Evolutionary conservation across 129 eudicot species (phyloP).

Genomic region (Cynara cardunculus): DNA sequence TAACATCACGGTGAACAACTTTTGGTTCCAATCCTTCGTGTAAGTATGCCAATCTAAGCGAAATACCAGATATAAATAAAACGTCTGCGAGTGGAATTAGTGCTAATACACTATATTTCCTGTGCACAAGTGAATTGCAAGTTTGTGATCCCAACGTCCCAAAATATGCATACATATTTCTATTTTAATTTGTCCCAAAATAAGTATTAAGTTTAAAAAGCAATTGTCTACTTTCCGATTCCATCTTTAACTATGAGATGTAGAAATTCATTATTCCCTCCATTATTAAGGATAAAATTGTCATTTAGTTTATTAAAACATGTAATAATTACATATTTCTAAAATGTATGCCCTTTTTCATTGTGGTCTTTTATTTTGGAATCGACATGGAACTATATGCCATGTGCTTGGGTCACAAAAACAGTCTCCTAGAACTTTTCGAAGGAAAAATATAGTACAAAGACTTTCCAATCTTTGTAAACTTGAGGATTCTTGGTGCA

Average conservation of each 20-base stretch:
- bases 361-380: not conserved
- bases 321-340: not conserved
- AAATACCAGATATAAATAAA: not conserved
- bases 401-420: no score
- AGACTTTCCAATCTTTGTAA: no score
- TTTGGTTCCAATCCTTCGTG: slow-evolving; percentile 96
- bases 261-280: not conserved
- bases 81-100: not conserved
- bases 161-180: not conserved
- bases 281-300: not conserved
- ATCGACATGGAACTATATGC: no score
- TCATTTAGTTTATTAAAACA: not conserved
- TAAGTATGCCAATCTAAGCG: slow-evolving; percentile 72
- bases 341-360: not conserved
- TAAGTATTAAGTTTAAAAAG: not conserved
- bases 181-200: no score
- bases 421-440: no score
- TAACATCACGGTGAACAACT: slow-evolving; percentile 96
- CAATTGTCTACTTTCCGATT: not conserved
- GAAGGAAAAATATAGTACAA: no score
- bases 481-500: not conserved
- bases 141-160: not conserved
- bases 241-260: not conserved
- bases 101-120: not conserved
- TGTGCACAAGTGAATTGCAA: not conserved